These are phyloP conservation scores for Cladophialophora chaetospira DNA, from an alignment of 2,329 filamentous ascomycete genomes.

Conservation along the genomic window DNA sequence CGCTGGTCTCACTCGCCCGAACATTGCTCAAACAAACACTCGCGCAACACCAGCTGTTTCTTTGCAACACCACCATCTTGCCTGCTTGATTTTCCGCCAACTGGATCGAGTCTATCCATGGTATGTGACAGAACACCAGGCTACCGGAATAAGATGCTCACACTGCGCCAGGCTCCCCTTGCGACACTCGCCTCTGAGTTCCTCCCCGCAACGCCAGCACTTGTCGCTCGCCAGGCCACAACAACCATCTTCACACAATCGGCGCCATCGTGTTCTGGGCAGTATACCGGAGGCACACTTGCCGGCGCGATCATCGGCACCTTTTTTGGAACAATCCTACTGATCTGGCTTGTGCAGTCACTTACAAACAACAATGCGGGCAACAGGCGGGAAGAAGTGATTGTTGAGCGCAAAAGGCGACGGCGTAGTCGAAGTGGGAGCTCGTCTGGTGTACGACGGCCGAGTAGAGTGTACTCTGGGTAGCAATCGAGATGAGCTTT, in stretches of 20 bases:
- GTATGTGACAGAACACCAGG: conserved; percentile 15
- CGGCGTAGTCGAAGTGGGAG: conserved; percentile 30
- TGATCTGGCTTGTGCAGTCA: conserved; percentile 32
- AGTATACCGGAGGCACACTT: conserved; percentile 33
- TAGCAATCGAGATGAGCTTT: neutral
- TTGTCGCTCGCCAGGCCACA: conserved; percentile 29
- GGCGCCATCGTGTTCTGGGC: conserved; percentile 25
- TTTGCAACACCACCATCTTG: neutral
- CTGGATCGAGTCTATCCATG: conserved; percentile 5
- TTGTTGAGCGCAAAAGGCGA: conserved; percentile 31
- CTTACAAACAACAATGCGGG: conserved; percentile 15
- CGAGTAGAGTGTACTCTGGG: conserved; percentile 31
- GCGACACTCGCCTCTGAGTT: conserved; percentile 18
- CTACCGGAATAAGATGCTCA: neutral
- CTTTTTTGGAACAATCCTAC: conserved; percentile 32
- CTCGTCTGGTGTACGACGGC: conserved; percentile 30
- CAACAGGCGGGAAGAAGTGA: conserved; percentile 25
- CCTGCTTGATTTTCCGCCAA: neutral
- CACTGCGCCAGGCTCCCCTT: conserved; percentile 16
- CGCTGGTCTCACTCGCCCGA: neutral
- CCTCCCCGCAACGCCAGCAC: conserved; percentile 22
- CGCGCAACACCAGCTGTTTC: neutral
- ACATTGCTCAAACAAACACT: neutral
- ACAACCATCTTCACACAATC: conserved; percentile 25
- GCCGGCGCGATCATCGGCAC: conserved; percentile 33